Evolutionary conservation across 2,329 filamentous ascomycete genomes (phyloP), one percentile per base, ranked within the genome.

Genomic region (Mycogone perniciosa): DNA sequence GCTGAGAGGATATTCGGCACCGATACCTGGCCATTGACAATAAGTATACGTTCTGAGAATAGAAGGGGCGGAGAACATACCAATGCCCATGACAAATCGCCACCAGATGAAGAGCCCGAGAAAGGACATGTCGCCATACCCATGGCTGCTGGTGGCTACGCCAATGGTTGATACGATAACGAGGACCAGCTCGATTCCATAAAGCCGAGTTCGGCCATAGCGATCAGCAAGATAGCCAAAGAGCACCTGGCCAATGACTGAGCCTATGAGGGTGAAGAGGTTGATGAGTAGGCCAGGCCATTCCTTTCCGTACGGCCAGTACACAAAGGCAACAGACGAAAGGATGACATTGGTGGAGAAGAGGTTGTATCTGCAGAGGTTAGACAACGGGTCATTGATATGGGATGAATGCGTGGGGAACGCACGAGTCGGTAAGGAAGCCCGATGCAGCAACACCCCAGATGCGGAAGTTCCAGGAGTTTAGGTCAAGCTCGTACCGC

Each of bases 1-100:
- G 41, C 75, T 80, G 2, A 87, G 68, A 1, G 84, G 84, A 61
- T 86, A 86, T 64, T 86, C 82, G 11, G 79, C 82, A n/a, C 82
- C 81, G 33, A 85, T 82, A 1, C 80, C 81, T 76, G 31, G 30
- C n/a, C 9, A 10, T 20, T 20, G 20, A 44, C 10, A 13, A 7
- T 1, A 3, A 30, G 27, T 9, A 20, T 10, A n/a, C 9, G 13
- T 29, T 30, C 9, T 29, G 30, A 20, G 9, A 46, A 45, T 26
- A 31, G 26, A 8, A 38, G 31, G 33, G 37, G 4, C 1, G 31
- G 27, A 46, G 27, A 41, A 61, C 64, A 48, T 52, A 76, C 74
- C 75, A 30, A 78, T 67, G 26, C 75, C 75, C 75, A 77, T 77
- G 20, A 78, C 74, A 53, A 78, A 78, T 13, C 75, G 71, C 75